Evolutionary conservation across 1,139 yeast species (phyloP).

Genomic region (Candida neerlandica): DNA sequence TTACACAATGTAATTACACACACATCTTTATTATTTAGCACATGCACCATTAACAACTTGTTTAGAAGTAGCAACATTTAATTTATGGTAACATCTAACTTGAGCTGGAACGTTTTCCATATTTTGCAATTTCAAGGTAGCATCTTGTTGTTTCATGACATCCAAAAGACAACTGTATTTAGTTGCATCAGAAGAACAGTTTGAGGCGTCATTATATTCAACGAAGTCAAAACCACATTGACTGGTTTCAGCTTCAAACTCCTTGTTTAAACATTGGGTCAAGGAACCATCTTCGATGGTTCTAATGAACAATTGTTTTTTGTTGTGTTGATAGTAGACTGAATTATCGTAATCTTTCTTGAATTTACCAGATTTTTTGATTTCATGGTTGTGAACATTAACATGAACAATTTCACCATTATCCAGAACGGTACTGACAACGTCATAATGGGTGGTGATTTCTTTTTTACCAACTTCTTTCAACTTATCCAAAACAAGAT

Average conservation of each 20-base stretch:
- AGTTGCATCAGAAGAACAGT: constrained; percentile 16
- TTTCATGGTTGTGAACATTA: constrained; percentile 17
- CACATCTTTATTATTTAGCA: constrained; percentile 10
- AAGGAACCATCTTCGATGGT: constrained; percentile 14
- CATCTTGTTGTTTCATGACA: constrained; percentile 19
- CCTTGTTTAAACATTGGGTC: constrained; percentile 17
- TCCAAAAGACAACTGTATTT: constrained; percentile 20
- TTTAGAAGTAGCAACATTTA: constrained; percentile 13
- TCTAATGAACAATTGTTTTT: constrained; percentile 15
- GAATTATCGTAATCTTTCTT: constrained; percentile 18
- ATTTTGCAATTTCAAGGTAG: constrained; percentile 17
- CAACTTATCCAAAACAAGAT: constrained; percentile 17
- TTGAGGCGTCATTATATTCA: constrained; percentile 16
- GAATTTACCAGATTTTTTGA: constrained; percentile 17
- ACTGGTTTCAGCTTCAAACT: constrained; percentile 15
- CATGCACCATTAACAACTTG: constrained; percentile 19
- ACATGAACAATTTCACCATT: constrained; percentile 19
- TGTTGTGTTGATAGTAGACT: constrained; percentile 12
- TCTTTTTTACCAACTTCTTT: constrained; percentile 13
- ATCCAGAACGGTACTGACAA: constrained; percentile 16
- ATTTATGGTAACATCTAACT: constrained; percentile 19
- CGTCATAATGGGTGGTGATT: constrained; percentile 15
- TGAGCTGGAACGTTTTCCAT: constrained; percentile 20
- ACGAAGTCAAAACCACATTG: constrained; percentile 20
- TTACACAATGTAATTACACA: not conserved